Conservation (phyloP, 768 basidiomycete genomes). For the Mycena galericulata region DNA sequence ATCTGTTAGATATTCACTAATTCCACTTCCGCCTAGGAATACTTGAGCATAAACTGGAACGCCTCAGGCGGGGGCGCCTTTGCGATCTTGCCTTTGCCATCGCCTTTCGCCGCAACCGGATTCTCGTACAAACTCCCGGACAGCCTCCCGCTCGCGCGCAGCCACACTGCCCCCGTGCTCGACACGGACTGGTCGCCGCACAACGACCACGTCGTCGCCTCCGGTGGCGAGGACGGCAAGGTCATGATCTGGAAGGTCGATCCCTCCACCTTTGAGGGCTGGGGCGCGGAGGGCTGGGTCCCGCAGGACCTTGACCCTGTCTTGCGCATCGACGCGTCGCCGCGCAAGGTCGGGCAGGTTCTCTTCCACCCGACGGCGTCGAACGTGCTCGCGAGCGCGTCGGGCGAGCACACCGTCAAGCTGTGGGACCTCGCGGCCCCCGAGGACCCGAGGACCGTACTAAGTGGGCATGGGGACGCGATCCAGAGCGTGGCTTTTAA, state of each 20-base stretch:
- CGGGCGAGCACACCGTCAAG: conserved; percentile 88
- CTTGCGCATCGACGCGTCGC: conserved; percentile 79
- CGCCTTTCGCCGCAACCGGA: conserved; percentile 67
- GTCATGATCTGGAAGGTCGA: conserved; percentile 92
- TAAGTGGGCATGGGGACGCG: conserved; percentile 86
- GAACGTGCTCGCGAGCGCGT: conserved; percentile 84
- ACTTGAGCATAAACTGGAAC: conserved; percentile 95
- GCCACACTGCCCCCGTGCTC: conserved; percentile 85
- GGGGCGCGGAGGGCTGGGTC: conserved; percentile 87
- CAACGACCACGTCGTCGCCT: conserved; percentile 90
- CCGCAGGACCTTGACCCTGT: conserved; percentile 89
- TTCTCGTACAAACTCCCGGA: conserved; percentile 90
- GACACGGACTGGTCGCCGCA: conserved; percentile 98
- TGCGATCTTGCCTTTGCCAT: conserved; percentile 89
- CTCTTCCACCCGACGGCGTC: conserved; percentile 93
- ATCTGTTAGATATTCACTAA: conserved; percentile 3
- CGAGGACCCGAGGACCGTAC: conserved; percentile 68
- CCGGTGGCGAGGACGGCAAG: conserved; percentile 95
- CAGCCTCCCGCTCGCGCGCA: conserved; percentile 90
- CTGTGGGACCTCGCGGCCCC: conserved; percentile 91
- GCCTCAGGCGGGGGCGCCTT: conserved; percentile 94
- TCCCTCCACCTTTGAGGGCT: conserved; percentile 76
- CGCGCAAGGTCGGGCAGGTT: conserved; percentile 94
- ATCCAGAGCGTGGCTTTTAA: conserved; percentile 91
- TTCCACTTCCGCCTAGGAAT: conserved; percentile 60